Percentiles rank a stretch among this genome's conserved stretches.
These are phyloP conservation scores for Leccinum solheimii DNA, from an alignment of 1,284 basidiomycete species.

Conservation along the genomic window DNA sequence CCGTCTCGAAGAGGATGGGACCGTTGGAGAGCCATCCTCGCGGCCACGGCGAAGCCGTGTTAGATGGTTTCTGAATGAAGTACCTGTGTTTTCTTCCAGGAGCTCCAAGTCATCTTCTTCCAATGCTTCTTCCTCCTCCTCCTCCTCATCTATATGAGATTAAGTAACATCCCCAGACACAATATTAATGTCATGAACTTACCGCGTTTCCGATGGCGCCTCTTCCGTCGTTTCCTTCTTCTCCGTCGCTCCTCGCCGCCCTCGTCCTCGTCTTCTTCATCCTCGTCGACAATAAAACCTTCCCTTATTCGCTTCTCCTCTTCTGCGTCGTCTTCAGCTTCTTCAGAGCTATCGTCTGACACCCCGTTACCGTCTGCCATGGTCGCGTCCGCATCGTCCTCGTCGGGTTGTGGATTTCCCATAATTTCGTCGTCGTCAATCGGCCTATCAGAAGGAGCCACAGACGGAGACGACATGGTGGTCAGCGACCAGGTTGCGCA, in stretches of 20 bases:
- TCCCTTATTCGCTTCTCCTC: constrained; percentile 73
- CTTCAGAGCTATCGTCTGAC: constrained; percentile 84
- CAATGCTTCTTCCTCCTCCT: constrained; percentile 66
- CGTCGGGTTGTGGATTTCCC: constrained; percentile 50
- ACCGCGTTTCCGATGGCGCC: constrained; percentile 62
- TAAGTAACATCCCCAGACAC: constrained; percentile 14
- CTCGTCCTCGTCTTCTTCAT: constrained; percentile 66
- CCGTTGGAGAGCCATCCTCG: constrained; percentile 66
- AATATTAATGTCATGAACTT: constrained; percentile 24
- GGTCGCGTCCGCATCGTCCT: constrained; percentile 53
- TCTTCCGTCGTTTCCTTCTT: constrained; percentile 65
- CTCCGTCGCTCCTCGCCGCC: constrained; percentile 59
- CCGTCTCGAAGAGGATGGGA: constrained; percentile 58
- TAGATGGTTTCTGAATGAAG: constrained; percentile 63
- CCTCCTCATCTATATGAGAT: constrained; percentile 9
- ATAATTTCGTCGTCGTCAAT: constrained; percentile 57
- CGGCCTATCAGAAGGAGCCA: constrained; percentile 33
- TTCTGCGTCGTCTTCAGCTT: constrained; percentile 81
- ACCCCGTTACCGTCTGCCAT: constrained; percentile 44
- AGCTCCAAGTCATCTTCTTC: constrained; percentile 97
- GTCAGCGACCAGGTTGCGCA: constrained; percentile 19
- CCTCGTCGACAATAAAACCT: constrained; percentile 87
- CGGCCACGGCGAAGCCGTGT: constrained; percentile 74
- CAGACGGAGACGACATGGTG: constrained; percentile 57
- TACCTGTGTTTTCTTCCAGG: constrained; percentile 92